Base-by-base conservation (phyloP, 106 monocot genomes). In the Platanthera guangdongensis region DNA sequence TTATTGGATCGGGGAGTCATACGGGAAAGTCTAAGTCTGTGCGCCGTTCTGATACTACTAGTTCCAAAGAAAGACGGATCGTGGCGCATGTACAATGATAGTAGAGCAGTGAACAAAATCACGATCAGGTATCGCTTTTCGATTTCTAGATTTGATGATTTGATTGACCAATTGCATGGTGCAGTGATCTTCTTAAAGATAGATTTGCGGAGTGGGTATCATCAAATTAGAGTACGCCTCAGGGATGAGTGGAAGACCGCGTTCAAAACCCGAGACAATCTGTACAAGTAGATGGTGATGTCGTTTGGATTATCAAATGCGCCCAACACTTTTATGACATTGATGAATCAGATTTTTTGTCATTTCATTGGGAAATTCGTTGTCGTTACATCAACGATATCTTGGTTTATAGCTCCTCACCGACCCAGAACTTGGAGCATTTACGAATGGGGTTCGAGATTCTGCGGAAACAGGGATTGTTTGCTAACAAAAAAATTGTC, bases 201-300 rank as follows among this genome's bases (percentile, higher is more conserved):
- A 3, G 67, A 78, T 18, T 57, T 39, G 39, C 3, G 39, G 3
- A 39, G 39, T 39, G 0, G 39, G 39, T 39, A 39, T 39, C 39
- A 39, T 81, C 2, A 46, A 46, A 1, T 81, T 1, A 5, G 47
- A 2, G 59, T 84, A 4, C 0, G 14, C 1, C 7, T 3, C 0
- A 12, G 1, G 0, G 67, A 81, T 60, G 57, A 84, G 49, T 81
- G 80, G 76, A 80, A 76, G 46, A 80, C 51, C 4, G 25, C 77
- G 4, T 84, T 80, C 14, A 80, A 80, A 50, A 80, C 76, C 1
- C 7, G 28, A 13, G 62, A 84, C 0, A 65, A 75, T 2, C 21
- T 84, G 7, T 80, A 80, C 30, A 54, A 84, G n/a, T 77, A 64
- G 73, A 8, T 80, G 49, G 48, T 80, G 1, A 84, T 84, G 71